Evolutionary conservation across 2,329 filamentous ascomycete genomes (phyloP), one percentile per base, ranked within the genome.

Genomic region (Alternaria burnsii): DNA sequence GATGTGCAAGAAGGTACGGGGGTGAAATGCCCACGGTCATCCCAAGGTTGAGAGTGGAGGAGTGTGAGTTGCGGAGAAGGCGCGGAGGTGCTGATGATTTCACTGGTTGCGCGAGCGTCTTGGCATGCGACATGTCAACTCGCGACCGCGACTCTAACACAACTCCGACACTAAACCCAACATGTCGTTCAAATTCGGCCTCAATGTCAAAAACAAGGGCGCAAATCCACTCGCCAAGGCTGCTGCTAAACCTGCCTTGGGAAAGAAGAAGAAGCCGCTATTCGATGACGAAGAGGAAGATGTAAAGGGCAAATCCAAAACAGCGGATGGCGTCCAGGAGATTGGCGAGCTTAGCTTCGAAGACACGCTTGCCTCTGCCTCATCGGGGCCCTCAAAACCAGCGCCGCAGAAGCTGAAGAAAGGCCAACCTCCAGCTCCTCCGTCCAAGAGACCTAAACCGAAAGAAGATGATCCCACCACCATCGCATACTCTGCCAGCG

Each of bases 401-500:
- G 72, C 64, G 57, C 69, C 70, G 68, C 18, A 66, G 7, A 82
- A 80, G 55, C 66, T 67, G 55, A 82, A 80, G 55, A 75, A 72
- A 76, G 66, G 67, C 54, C 76, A 70, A 28, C 71, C 68, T 11
- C 59, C 72, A 10, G 69, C 66, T 32, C 76, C 76, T 24, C 78
- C 76, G 4, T 73, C 73, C 7, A 73, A 67, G 77, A 85, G 58
- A 79, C 81, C 65, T 5, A 67, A 69, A 24, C 61, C 68, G 3
- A 75, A 70, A 72, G 71, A 78, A 52, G 70, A 71, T 57, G 73
- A 71, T 53, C 75, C 78, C n/a, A 74, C 73, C 7, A 69, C 66
- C 30, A 74, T 79, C 73, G 89, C 87, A 68, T 90, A 93, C 71
- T 84, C 92, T 1, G 91, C 91, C 3, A 87, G 87, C 69, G 81